Evolutionary conservation across 2,329 filamentous ascomycete species (phyloP), one percentile per base, ranked within the genome.

Genomic region (Talaromyces sp.): DNA sequence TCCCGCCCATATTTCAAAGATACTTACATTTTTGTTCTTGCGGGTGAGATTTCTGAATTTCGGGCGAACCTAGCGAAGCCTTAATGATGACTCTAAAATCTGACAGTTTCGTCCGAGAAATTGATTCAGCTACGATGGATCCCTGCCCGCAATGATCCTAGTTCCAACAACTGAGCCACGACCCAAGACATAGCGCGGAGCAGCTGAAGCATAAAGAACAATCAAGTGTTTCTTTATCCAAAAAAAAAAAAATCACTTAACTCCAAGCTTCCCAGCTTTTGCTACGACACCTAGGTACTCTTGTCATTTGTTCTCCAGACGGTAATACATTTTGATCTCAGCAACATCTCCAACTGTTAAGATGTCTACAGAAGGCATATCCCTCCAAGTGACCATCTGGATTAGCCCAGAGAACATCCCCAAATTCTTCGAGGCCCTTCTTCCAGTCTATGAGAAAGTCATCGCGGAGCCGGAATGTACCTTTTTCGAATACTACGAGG

Each of bases 401-500:
- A 43, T 63, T 31, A 58, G 39, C 35, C 72, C 73, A 1, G 65
- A 70, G 5, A 70, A 76, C 50, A 57, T 71, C 3, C 52, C 69
- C 9, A 70, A 69, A 11, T 77, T 77, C 70, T 70, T 76, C 57
- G 68, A 71, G 47, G 68, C 71, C 13, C 76, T 80, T 63, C 77
- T 78, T 33, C 72, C 75, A 0, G 71, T 73, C 37, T 82, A 79
- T 63, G 76, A 81, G 47, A 68, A 69, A n/a, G 77, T 82, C 6
- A 70, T 74, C 11, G 75, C 73, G 2, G 81, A 83, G 70, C 77
- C 79, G 1, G 78, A 82, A 63, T 79, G 76, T 67, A 73, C 75
- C 1, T 82, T 80, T 69, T 82, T 83, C 68, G 76, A 82, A 67
- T 69, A 82, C 27, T 81, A 77, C 47, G 72, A 73, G 64, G 71